Evolutionary conservation across 306 rosid species (phyloP), one percentile per base, ranked within the genome.

Genomic region (Acacia crassicarpa): DNA sequence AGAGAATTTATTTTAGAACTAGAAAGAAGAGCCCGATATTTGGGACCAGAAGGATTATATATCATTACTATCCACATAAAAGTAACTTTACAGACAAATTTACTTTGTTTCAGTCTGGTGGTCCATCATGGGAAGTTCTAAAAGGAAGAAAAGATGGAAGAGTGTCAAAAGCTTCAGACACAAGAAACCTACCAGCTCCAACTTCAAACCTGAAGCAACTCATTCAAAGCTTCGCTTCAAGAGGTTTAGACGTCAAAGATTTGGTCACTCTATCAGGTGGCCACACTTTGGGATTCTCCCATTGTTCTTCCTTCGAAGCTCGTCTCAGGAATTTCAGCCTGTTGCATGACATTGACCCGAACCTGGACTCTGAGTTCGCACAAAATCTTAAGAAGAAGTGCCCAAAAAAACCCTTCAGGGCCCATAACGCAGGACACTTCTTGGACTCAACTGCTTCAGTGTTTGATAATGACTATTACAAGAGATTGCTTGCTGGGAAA

Each of bases 81-180:
- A 22, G 30, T 58, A 58, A 9, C 40, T 38, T 8, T 67, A 67
- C 44, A 1, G 14, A 10, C 20, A 16, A 35, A 27, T 65, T 46
- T 13, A 27, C 17, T 20, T 67, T 38, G 12, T 41, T 8, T 10
- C 75, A 90, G 96, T 90, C 94, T 46, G 93, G 93, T 44, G 98
- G 97, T 5, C 93, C 94, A 22, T 35, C 65, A 46, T 91, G 98
- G 97, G 83, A 84, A n/a, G 91, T 90, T 22, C 82, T 81, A 9
- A 88, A 90, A 49, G 98, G 98, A 81, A 90, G 94, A 45, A 94
- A 93, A 89, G 97, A 90, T 77, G 93, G 98, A 83, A 87, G 87
- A 53, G 79, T 90, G 4, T 92, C 98, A 4, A 90, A 83, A 65
- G 97, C 91, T 51, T 82, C 87, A 2, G 94, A 92, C 38, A 90